Percentiles rank a stretch among this genome's conserved stretches.
Evolutionary conservation across 305 asterid genomes (phyloP).

Genomic region (Solanum hybrid): DNA sequence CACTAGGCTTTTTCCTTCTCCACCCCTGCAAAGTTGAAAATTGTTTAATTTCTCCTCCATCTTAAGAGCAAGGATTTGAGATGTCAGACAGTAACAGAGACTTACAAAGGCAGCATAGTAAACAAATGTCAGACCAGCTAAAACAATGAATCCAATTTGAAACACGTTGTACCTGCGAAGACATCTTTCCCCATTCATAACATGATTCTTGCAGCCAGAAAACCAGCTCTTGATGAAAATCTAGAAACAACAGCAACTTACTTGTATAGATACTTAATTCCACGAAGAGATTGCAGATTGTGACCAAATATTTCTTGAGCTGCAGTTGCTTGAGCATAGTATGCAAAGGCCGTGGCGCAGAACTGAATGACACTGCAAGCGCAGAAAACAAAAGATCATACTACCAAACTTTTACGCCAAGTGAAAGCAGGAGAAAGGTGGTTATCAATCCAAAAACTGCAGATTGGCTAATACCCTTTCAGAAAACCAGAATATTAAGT

Average conservation of each 20-base stretch:
- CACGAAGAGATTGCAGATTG: conserved; percentile 94
- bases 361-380: conserved; percentile 93
- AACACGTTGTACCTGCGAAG: conserved; percentile 85
- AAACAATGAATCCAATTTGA: conserved; percentile 77
- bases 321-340: conserved; percentile 95
- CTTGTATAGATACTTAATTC: conserved; percentile 95
- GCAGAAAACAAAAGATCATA: conserved; percentile 5
- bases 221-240: neutral
- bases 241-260: conserved; percentile 21
- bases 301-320: conserved; percentile 99
- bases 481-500: neutral
- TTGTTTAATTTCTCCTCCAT: neutral
- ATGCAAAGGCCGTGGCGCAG: conserved; percentile 94
- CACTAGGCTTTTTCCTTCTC: conserved; percentile 73
- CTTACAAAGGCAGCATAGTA: conserved; percentile 86
- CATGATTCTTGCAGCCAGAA: neutral
- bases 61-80: neutral
- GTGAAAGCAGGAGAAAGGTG: neutral
- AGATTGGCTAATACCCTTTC: neutral
- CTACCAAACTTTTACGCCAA: neutral
- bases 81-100: neutral
- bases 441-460: neutral
- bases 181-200: neutral
- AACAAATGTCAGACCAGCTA: conserved; percentile 92
- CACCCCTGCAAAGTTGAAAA: conserved; percentile 47